Conservation (phyloP, 2,329 filamentous ascomycete species). For the Sarocladium oryzae region DNA sequence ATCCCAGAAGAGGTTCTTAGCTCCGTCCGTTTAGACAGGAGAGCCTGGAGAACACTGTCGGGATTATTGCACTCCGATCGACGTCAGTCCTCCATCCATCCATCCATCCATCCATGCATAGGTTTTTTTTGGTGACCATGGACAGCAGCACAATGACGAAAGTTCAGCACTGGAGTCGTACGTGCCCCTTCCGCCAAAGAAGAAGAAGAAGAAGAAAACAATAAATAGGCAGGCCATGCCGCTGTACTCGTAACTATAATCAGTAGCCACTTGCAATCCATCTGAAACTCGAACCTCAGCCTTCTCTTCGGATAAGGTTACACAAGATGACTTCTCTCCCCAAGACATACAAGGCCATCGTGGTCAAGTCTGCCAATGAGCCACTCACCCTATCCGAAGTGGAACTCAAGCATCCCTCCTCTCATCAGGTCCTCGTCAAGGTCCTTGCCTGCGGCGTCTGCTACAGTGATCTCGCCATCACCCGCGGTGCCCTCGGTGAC, state of each 20-base stretch:
- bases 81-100: too few relatives aligned
- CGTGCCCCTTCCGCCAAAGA: not conserved
- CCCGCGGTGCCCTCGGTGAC: conserved; percentile 44
- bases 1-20: too few relatives aligned
- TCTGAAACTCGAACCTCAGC: too few relatives aligned
- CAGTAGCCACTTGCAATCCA: too few relatives aligned
- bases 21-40: too few relatives aligned
- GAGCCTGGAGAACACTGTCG: not conserved
- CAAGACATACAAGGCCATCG: conserved; percentile 60
- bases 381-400: conserved; percentile 54
- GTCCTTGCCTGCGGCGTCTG: conserved; percentile 68
- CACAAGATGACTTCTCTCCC: conserved; percentile 38
- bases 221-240: too few relatives aligned
- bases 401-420: conserved; percentile 47
- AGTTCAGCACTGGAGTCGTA: too few relatives aligned
- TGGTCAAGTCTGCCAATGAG: conserved; percentile 45
- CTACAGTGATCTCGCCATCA: conserved; percentile 50
- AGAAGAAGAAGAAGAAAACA: not conserved
- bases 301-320: not conserved
- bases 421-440: conserved; percentile 61
- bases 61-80: not conserved
- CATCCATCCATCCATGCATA: not conserved
- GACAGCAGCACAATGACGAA: not conserved
- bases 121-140: not conserved
- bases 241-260: too few relatives aligned